phyloP scores from a whole-genome alignment of 331 rosid genomes.

The Erythrophleum ivorense region DNA sequence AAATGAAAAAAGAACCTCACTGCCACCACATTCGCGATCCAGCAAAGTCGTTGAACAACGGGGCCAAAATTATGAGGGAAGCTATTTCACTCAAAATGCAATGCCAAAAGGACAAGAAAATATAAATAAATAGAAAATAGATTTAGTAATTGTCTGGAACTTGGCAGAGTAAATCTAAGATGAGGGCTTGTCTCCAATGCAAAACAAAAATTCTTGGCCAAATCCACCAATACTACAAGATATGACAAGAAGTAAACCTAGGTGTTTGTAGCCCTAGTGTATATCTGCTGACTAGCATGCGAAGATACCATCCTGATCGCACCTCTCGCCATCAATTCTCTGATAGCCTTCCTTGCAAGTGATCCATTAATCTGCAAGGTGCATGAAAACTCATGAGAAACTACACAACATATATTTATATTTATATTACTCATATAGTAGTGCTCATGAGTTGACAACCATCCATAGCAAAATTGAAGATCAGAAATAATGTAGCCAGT shows the following conservation, averaged over 20 bases:
- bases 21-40: not conserved
- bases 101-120: not conserved
- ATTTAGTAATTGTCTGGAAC: constrained; percentile 26
- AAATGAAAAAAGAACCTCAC: not conserved
- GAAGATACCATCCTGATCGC: constrained; percentile 64
- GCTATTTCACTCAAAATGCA: constrained; percentile 18
- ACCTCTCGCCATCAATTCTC: constrained; percentile 71
- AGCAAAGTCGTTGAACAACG: not conserved
- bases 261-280: constrained; percentile 78
- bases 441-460: constrained; percentile 13
- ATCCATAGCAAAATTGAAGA: not conserved
- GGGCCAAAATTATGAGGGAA: not conserved
- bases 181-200: constrained; percentile 11
- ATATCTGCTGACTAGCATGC: constrained; percentile 72
- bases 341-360: constrained; percentile 62
- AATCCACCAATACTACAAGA: constrained; percentile 34
- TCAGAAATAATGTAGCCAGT: not conserved
- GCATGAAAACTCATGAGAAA: constrained; percentile 24
- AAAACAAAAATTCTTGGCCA: constrained; percentile 21
- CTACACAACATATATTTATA: not conserved
- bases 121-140: constrained; percentile 27
- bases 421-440: not conserved
- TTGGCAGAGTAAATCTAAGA: not conserved
- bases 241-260: constrained; percentile 32
- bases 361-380: constrained; percentile 57